These are phyloP conservation scores for Daucus carota DNA, from an alignment of 129 eudicot species.

Conservation along the genomic window DNA sequence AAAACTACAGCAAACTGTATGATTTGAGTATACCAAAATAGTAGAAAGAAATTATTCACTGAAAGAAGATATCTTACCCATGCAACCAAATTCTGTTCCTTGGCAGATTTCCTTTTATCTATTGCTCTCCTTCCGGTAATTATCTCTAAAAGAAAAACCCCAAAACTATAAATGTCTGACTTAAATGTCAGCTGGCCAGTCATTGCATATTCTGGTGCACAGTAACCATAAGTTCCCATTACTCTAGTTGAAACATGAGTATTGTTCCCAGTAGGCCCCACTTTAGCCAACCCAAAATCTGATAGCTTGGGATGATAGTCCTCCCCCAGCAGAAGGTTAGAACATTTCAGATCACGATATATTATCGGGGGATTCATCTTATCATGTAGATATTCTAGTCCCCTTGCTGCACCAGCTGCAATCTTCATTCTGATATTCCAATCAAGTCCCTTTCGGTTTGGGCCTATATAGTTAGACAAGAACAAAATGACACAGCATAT, in stretches of 20 bases:
- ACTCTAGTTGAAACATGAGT: slow-evolving; percentile 47
- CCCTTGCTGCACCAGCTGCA: slow-evolving; percentile 59
- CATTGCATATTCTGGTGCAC: slow-evolving; percentile 34
- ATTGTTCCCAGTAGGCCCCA: slow-evolving; percentile 44
- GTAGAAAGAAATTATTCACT: not conserved
- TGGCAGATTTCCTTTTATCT: slow-evolving; percentile 34
- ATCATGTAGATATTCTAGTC: slow-evolving; percentile 50
- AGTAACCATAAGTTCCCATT: slow-evolving; percentile 38
- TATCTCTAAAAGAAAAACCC: slow-evolving; percentile 47
- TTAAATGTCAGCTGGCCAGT: slow-evolving; percentile 42
- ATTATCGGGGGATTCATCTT: slow-evolving; percentile 44
- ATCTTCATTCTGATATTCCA: slow-evolving; percentile 58
- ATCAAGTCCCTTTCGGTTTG: slow-evolving; percentile 21
- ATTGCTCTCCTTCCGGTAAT: slow-evolving; percentile 41
- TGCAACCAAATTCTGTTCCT: slow-evolving; percentile 44
- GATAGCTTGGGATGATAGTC: slow-evolving; percentile 22
- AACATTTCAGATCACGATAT: slow-evolving; percentile 38
- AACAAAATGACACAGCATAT: not conserved
- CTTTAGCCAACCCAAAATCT: slow-evolving; percentile 44
- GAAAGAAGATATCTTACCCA: slow-evolving; percentile 30
- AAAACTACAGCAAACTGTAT: not conserved
- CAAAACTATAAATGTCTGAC: slow-evolving; percentile 42
- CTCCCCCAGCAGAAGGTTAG: slow-evolving; percentile 15
- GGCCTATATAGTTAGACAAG: slow-evolving; percentile 13
- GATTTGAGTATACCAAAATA: not conserved